Evolutionary conservation across 139 green algal genomes (phyloP).

Genomic region (Closterium sp.): DNA sequence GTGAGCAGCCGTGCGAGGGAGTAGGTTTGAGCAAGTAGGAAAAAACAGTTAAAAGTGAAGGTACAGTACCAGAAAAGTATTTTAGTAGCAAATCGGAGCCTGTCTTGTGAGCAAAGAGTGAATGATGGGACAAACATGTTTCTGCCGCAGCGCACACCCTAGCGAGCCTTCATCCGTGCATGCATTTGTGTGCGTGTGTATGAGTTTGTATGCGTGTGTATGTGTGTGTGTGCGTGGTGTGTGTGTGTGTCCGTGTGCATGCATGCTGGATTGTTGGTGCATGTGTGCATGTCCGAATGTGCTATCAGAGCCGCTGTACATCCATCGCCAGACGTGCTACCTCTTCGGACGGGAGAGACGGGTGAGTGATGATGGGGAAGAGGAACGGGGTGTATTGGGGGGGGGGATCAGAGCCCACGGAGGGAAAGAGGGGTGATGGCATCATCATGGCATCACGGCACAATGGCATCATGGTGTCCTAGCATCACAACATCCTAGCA

Average conservation of each 20-base stretch:
- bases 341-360: constrained; percentile 87
- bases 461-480: no score
- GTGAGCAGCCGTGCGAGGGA: no score
- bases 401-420: not conserved
- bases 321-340: constrained; percentile 73
- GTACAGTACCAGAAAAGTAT: no score
- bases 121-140: no score
- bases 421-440: not conserved
- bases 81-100: no score
- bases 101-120: no score
- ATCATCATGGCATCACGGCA: not conserved
- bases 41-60: no score
- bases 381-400: not conserved
- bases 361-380: not conserved
- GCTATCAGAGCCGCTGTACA: constrained; percentile 62
- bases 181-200: not conserved
- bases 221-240: not conserved
- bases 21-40: no score
- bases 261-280: not conserved
- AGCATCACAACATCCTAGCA: no score
- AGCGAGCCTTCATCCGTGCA: no score
- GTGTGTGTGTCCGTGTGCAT: constrained; percentile 2
- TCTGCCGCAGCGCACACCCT: no score
- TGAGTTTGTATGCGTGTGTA: not conserved
- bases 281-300: not conserved